Evolutionary conservation across 495 filamentous ascomycete species (phyloP).

Genomic region (Letharia columbiana): DNA sequence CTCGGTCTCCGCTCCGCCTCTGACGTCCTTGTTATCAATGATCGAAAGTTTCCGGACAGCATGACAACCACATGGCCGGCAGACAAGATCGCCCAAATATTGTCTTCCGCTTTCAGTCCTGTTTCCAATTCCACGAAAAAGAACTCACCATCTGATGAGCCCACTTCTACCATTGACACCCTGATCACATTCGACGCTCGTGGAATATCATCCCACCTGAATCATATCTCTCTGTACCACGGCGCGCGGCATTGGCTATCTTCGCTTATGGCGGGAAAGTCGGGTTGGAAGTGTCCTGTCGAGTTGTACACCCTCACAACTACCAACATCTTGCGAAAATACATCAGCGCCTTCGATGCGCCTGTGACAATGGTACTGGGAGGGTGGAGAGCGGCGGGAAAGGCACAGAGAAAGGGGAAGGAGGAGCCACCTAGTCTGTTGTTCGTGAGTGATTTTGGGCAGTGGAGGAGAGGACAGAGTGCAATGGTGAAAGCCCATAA

Average conservation of each 20-base stretch:
- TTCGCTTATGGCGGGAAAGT: conserved; percentile 50
- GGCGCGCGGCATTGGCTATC: conserved; percentile 67
- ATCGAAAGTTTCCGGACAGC: conserved; percentile 71
- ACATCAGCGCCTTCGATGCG: conserved; percentile 65
- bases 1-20: conserved; percentile 64
- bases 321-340: conserved; percentile 67
- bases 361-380: conserved; percentile 49
- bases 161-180: conserved; percentile 61
- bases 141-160: conserved; percentile 23
- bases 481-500: conserved; percentile 84
- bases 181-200: conserved; percentile 78
- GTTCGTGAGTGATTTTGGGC: conserved; percentile 56
- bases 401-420: conserved; percentile 23
- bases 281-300: conserved; percentile 63
- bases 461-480: conserved; percentile 58
- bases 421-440: conserved; percentile 49
- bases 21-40: conserved; percentile 77
- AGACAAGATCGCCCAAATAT: conserved; percentile 55
- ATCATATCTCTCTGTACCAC: conserved; percentile 80
- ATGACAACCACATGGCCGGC: conserved; percentile 70
- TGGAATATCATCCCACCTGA: conserved; percentile 80
- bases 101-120: conserved; percentile 38
- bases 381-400: conserved; percentile 34
- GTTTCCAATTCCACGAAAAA: neutral
- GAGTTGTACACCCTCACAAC: conserved; percentile 74